phyloP scores from a whole-genome alignment of 352 stramenopile genomes.

The Hyaloperonospora arabidopsidis region DNA sequence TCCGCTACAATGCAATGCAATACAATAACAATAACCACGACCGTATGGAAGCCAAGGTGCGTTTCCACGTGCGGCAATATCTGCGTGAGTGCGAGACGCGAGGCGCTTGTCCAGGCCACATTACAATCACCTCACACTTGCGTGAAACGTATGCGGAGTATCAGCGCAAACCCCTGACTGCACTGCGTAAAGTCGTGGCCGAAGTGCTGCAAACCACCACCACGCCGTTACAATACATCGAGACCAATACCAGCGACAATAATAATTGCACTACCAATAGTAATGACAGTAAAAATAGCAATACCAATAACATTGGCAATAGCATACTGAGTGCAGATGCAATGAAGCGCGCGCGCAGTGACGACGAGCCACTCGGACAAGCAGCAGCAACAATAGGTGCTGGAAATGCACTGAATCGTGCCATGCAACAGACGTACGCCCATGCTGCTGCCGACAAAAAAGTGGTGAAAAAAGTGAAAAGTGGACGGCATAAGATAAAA shows the following conservation, averaged over 20 bases:
- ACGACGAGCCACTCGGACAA: conserved; percentile 50
- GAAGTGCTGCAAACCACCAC: conserved; percentile 69
- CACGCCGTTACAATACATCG: not conserved
- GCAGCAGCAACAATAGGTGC: conserved; percentile 30
- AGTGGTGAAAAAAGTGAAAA: conserved; percentile 62
- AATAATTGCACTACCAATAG: no score
- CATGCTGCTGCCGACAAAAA: conserved; percentile 26
- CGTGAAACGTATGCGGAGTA: conserved; percentile 80
- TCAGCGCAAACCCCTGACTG: conserved; percentile 65
- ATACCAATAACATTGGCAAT: no score
- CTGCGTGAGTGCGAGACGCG: conserved; percentile 74
- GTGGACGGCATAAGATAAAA: conserved; percentile 35
- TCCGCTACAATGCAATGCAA: no score
- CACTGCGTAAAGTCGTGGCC: conserved; percentile 55
- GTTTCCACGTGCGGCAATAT: conserved; percentile 80
- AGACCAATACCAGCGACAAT: no score
- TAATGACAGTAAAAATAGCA: no score
- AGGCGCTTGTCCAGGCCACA: conserved; percentile 44
- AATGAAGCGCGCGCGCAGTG: conserved; percentile 51
- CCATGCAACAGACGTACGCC: conserved; percentile 71
- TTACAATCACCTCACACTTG: conserved; percentile 55
- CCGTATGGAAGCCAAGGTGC: conserved; percentile 78
- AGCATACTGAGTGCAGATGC: conserved; percentile 3
- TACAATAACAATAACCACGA: no score
- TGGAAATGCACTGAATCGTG: conserved; percentile 67